These are phyloP conservation scores for Lepidium aucheri DNA, from an alignment of 345 rosid genomes.

Conservation along the genomic window DNA sequence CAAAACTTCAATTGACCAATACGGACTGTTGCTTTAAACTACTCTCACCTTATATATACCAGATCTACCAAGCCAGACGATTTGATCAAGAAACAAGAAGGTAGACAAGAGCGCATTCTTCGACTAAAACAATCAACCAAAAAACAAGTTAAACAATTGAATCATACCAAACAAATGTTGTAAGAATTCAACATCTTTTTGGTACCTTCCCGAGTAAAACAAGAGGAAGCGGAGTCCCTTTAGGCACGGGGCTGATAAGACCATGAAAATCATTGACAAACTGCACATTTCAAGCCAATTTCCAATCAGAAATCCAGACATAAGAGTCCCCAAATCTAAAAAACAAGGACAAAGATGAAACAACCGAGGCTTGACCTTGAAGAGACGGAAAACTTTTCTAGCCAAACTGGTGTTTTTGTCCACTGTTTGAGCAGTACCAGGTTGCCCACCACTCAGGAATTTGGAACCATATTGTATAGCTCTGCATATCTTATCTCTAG, in stretches of 20 bases:
- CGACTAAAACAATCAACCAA: slow-evolving; percentile 44
- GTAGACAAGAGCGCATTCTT: slow-evolving; percentile 81
- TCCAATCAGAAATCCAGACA: background rate
- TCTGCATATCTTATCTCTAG: slow-evolving; percentile 99
- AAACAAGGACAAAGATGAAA: background rate
- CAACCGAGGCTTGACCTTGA: slow-evolving; percentile 43
- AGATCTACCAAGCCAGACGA: slow-evolving; percentile 90
- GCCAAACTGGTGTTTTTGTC: slow-evolving; percentile 96
- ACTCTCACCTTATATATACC: slow-evolving; percentile 80
- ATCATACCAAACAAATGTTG: background rate
- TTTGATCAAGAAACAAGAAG: slow-evolving; percentile 95
- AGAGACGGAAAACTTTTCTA: slow-evolving; percentile 93
- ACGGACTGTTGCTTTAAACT: background rate
- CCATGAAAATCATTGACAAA: slow-evolving; percentile 86
- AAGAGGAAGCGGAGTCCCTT: slow-evolving; percentile 86
- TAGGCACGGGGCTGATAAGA: slow-evolving; percentile 82
- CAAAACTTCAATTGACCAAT: background rate
- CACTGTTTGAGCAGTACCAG: slow-evolving; percentile 91
- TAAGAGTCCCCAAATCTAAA: background rate
- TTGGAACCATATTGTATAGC: slow-evolving; percentile 96
- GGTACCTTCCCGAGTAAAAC: slow-evolving; percentile 81
- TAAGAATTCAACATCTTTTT: background rate
- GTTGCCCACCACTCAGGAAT: slow-evolving; percentile 78
- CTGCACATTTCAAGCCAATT: slow-evolving; percentile 30
- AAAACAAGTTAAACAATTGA: background rate